These are phyloP conservation scores for Verticillium albo-atrum DNA, from an alignment of 2,329 filamentous ascomycete genomes.

Conservation along the genomic window DNA sequence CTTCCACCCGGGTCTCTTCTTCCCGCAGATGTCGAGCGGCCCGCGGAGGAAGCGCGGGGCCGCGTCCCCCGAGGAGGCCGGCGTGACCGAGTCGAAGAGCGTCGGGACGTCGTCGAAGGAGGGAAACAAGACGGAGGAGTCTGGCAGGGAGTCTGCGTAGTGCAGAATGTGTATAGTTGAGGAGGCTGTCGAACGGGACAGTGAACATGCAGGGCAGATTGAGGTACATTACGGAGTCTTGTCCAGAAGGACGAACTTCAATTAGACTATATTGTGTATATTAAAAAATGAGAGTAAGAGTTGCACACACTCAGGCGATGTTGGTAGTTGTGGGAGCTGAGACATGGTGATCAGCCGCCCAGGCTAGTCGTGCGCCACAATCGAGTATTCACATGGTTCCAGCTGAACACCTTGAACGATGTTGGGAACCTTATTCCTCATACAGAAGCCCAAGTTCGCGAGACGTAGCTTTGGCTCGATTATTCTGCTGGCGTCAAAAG, in stretches of 20 bases:
- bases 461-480: no score
- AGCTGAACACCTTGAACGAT: no score
- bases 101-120: slow-evolving; percentile 4
- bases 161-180: not conserved
- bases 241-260: not conserved
- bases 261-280: not conserved
- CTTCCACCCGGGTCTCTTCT: slow-evolving; percentile 51
- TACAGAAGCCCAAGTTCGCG: no score
- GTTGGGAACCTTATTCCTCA: no score
- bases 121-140: slow-evolving; percentile 5
- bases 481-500: no score
- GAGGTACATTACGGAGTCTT: not conserved
- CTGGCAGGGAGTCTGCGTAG: not conserved
- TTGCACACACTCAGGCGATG: no score
- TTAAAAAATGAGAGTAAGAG: no score
- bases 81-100: slow-evolving; percentile 14
- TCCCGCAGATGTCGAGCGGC: slow-evolving; percentile 45
- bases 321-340: no score
- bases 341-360: no score
- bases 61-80: slow-evolving; percentile 6
- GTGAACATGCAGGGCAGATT: not conserved
- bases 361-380: slow-evolving; percentile 53
- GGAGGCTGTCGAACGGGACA: no score
- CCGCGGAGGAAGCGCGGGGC: not conserved
- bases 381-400: no score